Evolutionary conservation across 2,329 filamentous ascomycete species (phyloP), one percentile per base, ranked within the genome.

Genomic region (Fusarium sp.): DNA sequence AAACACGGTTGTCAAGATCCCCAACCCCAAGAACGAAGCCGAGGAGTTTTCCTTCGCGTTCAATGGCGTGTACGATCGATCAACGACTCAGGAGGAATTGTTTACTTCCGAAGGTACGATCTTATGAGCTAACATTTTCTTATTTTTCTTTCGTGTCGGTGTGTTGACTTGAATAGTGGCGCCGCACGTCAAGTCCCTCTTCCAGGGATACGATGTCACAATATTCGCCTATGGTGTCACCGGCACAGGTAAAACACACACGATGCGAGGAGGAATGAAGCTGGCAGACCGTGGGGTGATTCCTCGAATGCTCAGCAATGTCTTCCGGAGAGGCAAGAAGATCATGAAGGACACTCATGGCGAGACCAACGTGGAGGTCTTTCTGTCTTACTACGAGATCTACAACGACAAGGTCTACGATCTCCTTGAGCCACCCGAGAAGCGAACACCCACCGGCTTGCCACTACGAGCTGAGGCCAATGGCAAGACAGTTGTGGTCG

Each of bases 391-490:
- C 81, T 97, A 97, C 81, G 94, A 98, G 79, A 97, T 98, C 71
- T 98, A 98, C 81, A 97, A 97, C 79, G 94, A 98, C 83, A 95
- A 95, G 77, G 94, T 97, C 21, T 97, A 91, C 75, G 94, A 98
- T 77, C 84, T 98, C 33, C 93, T 98, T 71, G 93, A 97, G 77
- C 85, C 94, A 1, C 92, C 91, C 0, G 94, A 98, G 78, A 97
- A 94, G 82, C 91, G 96, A 51, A 94, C 92, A 0, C 84, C 92
- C 3, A 87, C 92, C 1, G 94, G 94, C 1, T 83, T 97, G 26
- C 93, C 93, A 3, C 87, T 97, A 24, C 88, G 94, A 26, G 92
- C 94, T 64, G 94, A 97, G 75, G 94, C 94, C 75, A 91, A 92
- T 72, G 93, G 93, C 68, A 96, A 92, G 82, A 97, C 94, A 0